Base-by-base conservation (phyloP, 345 rosid genomes). In the Dipteronia dyeriana region DNA sequence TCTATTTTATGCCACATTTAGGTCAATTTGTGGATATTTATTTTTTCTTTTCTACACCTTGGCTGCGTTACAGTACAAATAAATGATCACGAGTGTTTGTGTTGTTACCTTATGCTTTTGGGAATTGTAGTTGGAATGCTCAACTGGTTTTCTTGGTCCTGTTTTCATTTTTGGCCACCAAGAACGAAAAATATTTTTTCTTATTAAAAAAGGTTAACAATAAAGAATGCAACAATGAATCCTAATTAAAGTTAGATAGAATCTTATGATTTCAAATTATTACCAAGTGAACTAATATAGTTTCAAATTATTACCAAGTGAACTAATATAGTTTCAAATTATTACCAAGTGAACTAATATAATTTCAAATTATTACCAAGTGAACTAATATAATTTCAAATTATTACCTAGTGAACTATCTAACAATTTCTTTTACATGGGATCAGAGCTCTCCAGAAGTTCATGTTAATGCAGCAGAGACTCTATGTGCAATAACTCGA, bases 401-500 rank as follows among this genome's bases (percentile, higher is more conserved):
- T 59, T 59, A 59, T 59, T 59, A 59, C 57, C n/a, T 57, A 39
- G 34, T 75, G 68, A 13, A 68, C 9, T 63, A 29, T 80, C 78
- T 85, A 67, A 72, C 56, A n/a, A 63, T 64, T 49, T 73, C 63
- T 82, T 76, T 74, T 67, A 51, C 73, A 34, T 80, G 79, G 79
- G 66, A 82, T 68, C 89, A 97, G 99, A 79, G 88, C 80, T 76
- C 90, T 63, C 89, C 98, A 23, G 99, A 92, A 80, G 98, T 97
- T 82, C 97, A 94, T 73, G 91, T 96, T 72, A 97, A 97, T 84
- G 92, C 97, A 19, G 97, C 99, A 69, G 98, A 94, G 85, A 92
- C 97, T 53, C 82, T 97, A 59, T 90, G 97, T 85, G 95, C 97
- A 75, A 97, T 97, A 76, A 90, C 97, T 71, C 90, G 97, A 78